Evolutionary conservation across 805 yeast species (phyloP).

Genomic region (Pichia cabralensis): DNA sequence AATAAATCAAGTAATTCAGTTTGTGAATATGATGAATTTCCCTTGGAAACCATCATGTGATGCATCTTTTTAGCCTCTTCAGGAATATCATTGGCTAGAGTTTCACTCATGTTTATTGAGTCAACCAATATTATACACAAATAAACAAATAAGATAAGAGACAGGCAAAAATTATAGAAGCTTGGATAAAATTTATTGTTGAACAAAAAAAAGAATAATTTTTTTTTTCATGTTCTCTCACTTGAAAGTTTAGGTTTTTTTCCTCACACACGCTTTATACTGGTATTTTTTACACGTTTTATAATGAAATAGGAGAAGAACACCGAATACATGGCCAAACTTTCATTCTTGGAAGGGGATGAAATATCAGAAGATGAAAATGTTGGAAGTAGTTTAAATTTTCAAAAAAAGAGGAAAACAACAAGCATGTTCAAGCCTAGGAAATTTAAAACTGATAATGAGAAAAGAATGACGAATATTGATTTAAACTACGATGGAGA

Average conservation of each 20-base stretch:
- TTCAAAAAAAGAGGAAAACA: not conserved
- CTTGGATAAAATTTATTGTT: too few relatives aligned
- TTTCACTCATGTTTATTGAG: slow-evolving; percentile 10
- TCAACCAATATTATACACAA: too few relatives aligned
- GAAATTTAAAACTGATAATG: not conserved
- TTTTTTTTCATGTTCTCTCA: too few relatives aligned
- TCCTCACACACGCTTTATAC: too few relatives aligned
- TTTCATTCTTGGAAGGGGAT: not conserved
- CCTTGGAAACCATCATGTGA: slow-evolving; percentile 45
- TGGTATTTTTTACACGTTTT: too few relatives aligned
- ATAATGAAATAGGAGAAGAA: too few relatives aligned
- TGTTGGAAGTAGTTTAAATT: not conserved
- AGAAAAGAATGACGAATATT: too few relatives aligned
- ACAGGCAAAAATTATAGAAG: too few relatives aligned
- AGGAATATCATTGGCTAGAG: slow-evolving; percentile 7
- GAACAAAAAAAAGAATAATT: too few relatives aligned
- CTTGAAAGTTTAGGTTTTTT: too few relatives aligned
- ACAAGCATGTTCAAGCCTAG: not conserved
- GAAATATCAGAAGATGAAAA: not conserved
- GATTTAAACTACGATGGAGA: not conserved
- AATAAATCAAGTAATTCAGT: slow-evolving; percentile 50
- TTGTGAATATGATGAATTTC: slow-evolving; percentile 51
- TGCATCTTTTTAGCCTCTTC: slow-evolving; percentile 49
- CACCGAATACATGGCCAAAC: too few relatives aligned
- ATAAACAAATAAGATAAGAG: too few relatives aligned